Percentiles rank a stretch among this genome's conserved stretches.
phyloP scores from a whole-genome alignment of 2,329 filamentous ascomycete genomes.

The Epichloe sylvatica region DNA sequence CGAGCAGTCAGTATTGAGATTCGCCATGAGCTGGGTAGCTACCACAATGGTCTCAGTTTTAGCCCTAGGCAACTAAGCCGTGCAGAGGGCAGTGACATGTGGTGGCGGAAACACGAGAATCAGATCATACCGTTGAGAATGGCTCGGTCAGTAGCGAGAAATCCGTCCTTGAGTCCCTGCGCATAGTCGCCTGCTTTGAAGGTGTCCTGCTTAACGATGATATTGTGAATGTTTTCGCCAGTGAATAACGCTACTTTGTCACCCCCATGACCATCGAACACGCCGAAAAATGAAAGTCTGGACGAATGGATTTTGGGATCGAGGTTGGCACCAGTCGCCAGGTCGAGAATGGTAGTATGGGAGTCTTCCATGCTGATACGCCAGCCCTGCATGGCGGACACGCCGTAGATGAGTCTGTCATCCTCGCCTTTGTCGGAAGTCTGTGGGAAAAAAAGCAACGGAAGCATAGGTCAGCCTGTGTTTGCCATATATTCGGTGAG shows the following conservation, averaged over 20 bases:
- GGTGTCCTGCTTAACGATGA: slow-evolving; percentile 85
- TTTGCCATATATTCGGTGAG: background rate
- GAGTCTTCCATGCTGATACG: slow-evolving; percentile 99
- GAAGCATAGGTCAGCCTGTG: slow-evolving; percentile 13
- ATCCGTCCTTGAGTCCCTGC: slow-evolving; percentile 93
- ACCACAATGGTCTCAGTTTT: background rate
- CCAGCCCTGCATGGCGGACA: slow-evolving; percentile 99
- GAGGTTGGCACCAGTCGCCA: slow-evolving; percentile 42
- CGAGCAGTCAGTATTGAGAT: slow-evolving; percentile 3
- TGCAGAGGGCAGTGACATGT: background rate
- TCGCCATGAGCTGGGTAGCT: background rate
- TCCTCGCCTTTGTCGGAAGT: slow-evolving; percentile 80
- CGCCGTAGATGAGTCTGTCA: slow-evolving; percentile 82
- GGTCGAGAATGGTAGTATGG: slow-evolving; percentile 78
- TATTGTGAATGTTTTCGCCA: slow-evolving; percentile 84
- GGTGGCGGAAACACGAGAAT: background rate
- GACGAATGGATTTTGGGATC: slow-evolving; percentile 52
- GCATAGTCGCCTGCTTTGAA: slow-evolving; percentile 87
- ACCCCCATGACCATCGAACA: slow-evolving; percentile 94
- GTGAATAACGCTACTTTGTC: slow-evolving; percentile 92
- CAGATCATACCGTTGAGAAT: slow-evolving; percentile 70
- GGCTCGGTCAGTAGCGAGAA: slow-evolving; percentile 87
- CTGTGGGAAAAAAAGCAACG: slow-evolving; percentile 30
- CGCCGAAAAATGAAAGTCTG: slow-evolving; percentile 87
- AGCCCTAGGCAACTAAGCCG: background rate